phyloP scores from a whole-genome alignment of 106 monocot species.

The Acorus gramineus region DNA sequence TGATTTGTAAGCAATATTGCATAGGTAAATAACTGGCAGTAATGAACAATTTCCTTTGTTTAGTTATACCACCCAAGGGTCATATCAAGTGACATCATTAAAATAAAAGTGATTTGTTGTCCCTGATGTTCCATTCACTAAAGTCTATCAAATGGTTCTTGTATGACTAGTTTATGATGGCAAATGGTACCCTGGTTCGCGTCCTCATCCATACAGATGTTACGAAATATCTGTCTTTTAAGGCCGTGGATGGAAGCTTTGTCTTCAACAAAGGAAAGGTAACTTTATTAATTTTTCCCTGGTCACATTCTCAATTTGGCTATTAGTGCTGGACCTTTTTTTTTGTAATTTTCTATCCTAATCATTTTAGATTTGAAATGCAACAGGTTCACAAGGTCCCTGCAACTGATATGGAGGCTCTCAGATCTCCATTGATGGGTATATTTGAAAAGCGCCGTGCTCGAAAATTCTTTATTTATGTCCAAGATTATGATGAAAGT shows the following conservation, averaged over 20 bases:
- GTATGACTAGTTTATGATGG: conserved; percentile 83
- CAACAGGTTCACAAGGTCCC: conserved; percentile 79
- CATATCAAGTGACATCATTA: too few relatives aligned
- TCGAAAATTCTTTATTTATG: conserved; percentile 77
- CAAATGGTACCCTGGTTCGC: conserved; percentile 83
- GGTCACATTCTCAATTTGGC: not conserved
- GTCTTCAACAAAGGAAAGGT: conserved; percentile 94
- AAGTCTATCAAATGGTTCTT: not conserved
- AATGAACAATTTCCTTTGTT: too few relatives aligned
- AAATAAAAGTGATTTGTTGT: too few relatives aligned
- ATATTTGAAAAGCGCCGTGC: conserved; percentile 86
- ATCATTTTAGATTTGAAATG: not conserved
- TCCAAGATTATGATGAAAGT: conserved; percentile 76
- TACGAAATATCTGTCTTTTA: conserved; percentile 74
- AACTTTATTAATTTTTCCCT: conserved; percentile 3
- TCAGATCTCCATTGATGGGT: conserved; percentile 90
- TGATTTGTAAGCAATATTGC: too few relatives aligned
- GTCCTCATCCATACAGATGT: conserved; percentile 83
- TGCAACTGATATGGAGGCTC: conserved; percentile 89
- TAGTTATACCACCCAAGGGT: too few relatives aligned
- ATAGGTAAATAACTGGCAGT: too few relatives aligned
- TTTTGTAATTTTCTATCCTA: not conserved
- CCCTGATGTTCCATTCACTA: too few relatives aligned
- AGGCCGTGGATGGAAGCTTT: conserved; percentile 85
- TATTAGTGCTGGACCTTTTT: not conserved